These are phyloP conservation scores for Madurella mycetomatis DNA, from an alignment of 2,329 filamentous ascomycete species.

Conservation along the genomic window DNA sequence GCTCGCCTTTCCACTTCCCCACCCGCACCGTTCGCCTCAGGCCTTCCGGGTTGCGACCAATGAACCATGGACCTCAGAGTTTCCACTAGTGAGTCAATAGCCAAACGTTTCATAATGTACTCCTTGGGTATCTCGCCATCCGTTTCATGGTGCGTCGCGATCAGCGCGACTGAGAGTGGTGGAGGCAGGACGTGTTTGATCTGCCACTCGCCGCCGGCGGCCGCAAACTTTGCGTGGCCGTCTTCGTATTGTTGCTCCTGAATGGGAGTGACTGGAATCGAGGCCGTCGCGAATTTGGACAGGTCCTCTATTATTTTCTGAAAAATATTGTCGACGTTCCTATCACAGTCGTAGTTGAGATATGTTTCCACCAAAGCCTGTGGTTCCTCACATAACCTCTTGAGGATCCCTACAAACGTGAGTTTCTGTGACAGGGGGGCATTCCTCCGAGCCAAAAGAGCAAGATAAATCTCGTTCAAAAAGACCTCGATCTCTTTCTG, in stretches of 20 bases:
- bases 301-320: conserved; percentile 92
- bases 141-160: conserved; percentile 53
- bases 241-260: conserved; percentile 89
- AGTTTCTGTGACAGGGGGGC: conserved; percentile 88
- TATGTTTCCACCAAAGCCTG: conserved; percentile 90
- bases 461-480: conserved; percentile 92
- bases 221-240: conserved; percentile 57
- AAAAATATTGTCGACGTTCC: conserved; percentile 94
- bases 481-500: conserved; percentile 98
- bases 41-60: conserved; percentile 68
- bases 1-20: conserved; percentile 48
- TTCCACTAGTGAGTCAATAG: conserved; percentile 83
- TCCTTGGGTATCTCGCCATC: conserved; percentile 78
- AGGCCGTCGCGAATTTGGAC: conserved; percentile 76
- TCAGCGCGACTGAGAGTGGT: conserved; percentile 74
- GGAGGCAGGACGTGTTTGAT: conserved; percentile 80
- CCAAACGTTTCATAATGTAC: conserved; percentile 85
- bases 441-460: conserved; percentile 81
- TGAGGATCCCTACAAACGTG: conserved; percentile 81
- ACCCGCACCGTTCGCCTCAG: conserved; percentile 54
- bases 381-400: conserved; percentile 78
- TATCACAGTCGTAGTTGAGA: conserved; percentile 96
- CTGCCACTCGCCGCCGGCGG: conserved; percentile 73
- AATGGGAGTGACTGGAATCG: conserved; percentile 67
- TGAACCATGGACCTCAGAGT: conserved; percentile 85